Evolutionary conservation across 2,329 filamentous ascomycete genomes (phyloP).

Genomic region (Escovopsis sp.): DNA sequence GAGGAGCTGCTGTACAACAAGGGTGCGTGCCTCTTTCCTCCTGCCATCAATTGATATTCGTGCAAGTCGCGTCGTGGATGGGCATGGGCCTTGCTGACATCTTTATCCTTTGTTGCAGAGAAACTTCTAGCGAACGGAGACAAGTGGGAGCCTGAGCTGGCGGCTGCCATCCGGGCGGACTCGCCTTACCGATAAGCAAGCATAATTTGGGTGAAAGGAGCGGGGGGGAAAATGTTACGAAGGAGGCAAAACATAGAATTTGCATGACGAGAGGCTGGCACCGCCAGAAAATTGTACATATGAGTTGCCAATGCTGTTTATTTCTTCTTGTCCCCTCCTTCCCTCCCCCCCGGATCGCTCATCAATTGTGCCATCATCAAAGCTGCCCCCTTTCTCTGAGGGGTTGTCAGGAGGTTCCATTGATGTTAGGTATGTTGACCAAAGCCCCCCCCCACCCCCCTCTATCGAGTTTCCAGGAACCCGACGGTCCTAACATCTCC

Average conservation of each 20-base stretch:
- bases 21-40: conserved; percentile 26
- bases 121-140: conserved; percentile 81
- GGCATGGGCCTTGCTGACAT: conserved; percentile 10
- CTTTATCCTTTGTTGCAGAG: conserved; percentile 33
- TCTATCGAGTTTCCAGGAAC: neutral
- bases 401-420: no score
- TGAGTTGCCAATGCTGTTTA: neutral
- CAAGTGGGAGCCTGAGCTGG: conserved; percentile 96
- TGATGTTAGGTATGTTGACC: no score
- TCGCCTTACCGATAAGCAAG: conserved; percentile 64
- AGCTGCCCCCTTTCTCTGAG: no score
- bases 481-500: neutral
- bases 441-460: no score
- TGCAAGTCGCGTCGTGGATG: neutral
- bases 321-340: neutral
- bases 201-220: neutral
- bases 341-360: no score
- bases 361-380: no score
- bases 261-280: neutral
- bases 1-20: conserved; percentile 98
- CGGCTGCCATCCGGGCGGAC: conserved; percentile 82
- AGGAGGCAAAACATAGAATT: no score
- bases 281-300: neutral
- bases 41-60: neutral
- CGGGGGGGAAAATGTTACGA: neutral